Conservation (phyloP, 176 grass and related monocot genomes). For the Cenchrus americanus region DNA sequence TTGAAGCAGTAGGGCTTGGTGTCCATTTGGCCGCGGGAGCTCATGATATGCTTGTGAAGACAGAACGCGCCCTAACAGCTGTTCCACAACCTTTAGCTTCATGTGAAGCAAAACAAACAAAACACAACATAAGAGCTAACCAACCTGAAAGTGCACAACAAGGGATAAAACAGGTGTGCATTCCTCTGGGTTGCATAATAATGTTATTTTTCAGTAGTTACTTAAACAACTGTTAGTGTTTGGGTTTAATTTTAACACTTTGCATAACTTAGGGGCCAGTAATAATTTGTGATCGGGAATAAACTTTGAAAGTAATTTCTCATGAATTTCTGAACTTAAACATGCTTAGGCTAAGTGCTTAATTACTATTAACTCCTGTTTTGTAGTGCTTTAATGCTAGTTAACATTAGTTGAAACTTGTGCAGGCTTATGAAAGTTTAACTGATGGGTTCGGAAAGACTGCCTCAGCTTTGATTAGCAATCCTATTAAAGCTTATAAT, state of each 20-base stretch:
- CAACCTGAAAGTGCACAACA: constrained; percentile 90
- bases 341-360: not conserved
- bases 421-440: constrained; percentile 92
- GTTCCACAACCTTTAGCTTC: constrained; percentile 55
- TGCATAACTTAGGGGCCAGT: not conserved
- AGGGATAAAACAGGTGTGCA: constrained; percentile 83
- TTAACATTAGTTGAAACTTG: constrained; percentile 29
- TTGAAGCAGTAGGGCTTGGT: constrained; percentile 92
- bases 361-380: not conserved
- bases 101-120: constrained; percentile 56
- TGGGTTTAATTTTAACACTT: not conserved
- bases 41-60: constrained; percentile 88
- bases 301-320: constrained; percentile 6
- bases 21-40: constrained; percentile 94
- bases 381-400: constrained; percentile 17
- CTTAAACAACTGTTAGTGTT: not conserved
- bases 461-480: constrained; percentile 77
- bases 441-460: constrained; percentile 84
- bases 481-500: constrained; percentile 93
- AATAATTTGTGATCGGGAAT: constrained; percentile 22
- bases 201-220: constrained; percentile 2
- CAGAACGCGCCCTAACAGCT: constrained; percentile 73
- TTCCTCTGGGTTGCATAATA: constrained; percentile 23
- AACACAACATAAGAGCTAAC: constrained; percentile 73
- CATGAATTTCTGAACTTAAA: not conserved